A percentile compares a stretch with the other conserved stretches of the same genome.
phyloP scores from a whole-genome alignment of 768 basidiomycete genomes.

The Brasilioporus rufonigricans region DNA sequence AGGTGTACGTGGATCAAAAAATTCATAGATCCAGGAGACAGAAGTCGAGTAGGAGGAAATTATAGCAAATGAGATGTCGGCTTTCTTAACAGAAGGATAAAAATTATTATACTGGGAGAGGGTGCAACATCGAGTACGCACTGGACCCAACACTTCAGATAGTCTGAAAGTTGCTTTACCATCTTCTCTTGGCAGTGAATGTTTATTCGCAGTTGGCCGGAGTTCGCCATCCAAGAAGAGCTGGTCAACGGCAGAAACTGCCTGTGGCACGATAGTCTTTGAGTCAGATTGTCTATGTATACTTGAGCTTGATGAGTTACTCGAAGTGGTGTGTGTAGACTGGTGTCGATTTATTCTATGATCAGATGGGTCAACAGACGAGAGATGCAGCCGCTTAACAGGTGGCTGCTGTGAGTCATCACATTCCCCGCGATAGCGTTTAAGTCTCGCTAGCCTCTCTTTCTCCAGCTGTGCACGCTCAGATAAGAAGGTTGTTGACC shows the following conservation, averaged over 20 bases:
- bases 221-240: constrained; percentile 75
- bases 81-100: constrained; percentile 43
- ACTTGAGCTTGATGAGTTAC: constrained; percentile 14
- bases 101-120: constrained; percentile 8
- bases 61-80: constrained; percentile 71
- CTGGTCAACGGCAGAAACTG: constrained; percentile 34
- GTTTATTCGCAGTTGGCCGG: constrained; percentile 68
- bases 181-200: constrained; percentile 58
- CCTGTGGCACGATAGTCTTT: constrained; percentile 1
- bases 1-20: constrained; percentile 70
- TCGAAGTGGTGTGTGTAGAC: constrained; percentile 24
- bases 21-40: constrained; percentile 70
- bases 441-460: constrained; percentile 72
- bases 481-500: constrained; percentile 44
- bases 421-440: constrained; percentile 43
- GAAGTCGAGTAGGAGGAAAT: constrained; percentile 72
- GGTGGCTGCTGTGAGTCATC: constrained; percentile 32
- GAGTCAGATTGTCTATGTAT: neutral
- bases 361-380: constrained; percentile 27
- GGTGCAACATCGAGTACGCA: constrained; percentile 34
- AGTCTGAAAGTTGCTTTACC: constrained; percentile 65
- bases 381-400: constrained; percentile 54
- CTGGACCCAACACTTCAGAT: constrained; percentile 70
- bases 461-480: constrained; percentile 79
- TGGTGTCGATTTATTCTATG: constrained; percentile 26